Conservation (phyloP, 176 grass and related monocot species). For the Juncus inflexus region DNA sequence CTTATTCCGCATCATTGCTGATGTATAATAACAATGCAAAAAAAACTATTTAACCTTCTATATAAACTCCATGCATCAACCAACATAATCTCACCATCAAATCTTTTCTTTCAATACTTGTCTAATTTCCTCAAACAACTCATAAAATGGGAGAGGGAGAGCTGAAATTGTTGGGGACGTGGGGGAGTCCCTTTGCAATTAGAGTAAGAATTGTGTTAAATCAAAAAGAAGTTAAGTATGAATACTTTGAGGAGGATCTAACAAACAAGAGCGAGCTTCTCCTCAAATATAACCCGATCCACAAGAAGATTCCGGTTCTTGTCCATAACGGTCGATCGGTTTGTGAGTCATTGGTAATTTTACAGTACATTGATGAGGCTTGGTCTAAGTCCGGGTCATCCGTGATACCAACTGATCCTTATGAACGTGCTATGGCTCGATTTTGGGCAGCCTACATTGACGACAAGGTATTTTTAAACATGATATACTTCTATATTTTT, state of each 20-base stretch:
- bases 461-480: constrained; percentile 33
- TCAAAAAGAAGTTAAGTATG: constrained; percentile 13
- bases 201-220: constrained; percentile 19
- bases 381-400: constrained; percentile 6
- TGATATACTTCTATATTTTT: background rate
- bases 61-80: too few relatives aligned
- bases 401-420: constrained; percentile 21
- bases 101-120: too few relatives aligned
- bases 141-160: constrained; percentile 23
- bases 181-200: constrained; percentile 14
- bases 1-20: too few relatives aligned
- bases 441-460: constrained; percentile 37
- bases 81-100: too few relatives aligned
- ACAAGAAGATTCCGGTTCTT: constrained; percentile 27
- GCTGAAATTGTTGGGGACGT: constrained; percentile 16
- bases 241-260: constrained; percentile 21
- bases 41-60: too few relatives aligned
- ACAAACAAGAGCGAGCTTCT: constrained; percentile 25
- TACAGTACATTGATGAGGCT: constrained; percentile 27
- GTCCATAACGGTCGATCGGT: constrained; percentile 6
- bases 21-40: too few relatives aligned
- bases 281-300: constrained; percentile 21
- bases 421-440: constrained; percentile 21
- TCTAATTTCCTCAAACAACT: too few relatives aligned
- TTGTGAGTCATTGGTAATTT: constrained; percentile 22